Percentiles rank a stretch among this genome's conserved stretches.
Conservation (phyloP, 2,329 filamentous ascomycete genomes). For the Coniella vitis region DNA sequence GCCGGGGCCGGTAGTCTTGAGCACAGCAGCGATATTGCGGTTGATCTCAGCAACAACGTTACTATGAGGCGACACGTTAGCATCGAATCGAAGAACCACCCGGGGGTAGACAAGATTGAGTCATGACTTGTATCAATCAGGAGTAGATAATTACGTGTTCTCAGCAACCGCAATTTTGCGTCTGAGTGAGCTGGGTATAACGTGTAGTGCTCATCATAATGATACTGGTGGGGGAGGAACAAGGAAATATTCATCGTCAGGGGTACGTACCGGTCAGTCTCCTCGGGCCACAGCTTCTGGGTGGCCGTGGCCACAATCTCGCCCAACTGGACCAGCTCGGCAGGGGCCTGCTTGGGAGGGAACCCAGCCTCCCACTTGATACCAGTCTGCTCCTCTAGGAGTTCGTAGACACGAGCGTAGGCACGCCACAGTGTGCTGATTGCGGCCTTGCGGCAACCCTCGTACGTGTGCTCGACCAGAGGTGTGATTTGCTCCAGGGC, state of each 20-base stretch:
- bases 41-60: conserved; percentile 91
- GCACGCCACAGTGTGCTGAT: conserved; percentile 89
- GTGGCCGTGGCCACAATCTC: conserved; percentile 81
- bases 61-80: conserved; percentile 48
- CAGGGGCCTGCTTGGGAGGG: conserved; percentile 73
- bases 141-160: conserved; percentile 63
- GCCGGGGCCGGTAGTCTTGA: conserved; percentile 85
- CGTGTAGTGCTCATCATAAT: conserved; percentile 79
- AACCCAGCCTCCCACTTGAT: conserved; percentile 87
- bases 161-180: conserved; percentile 82
- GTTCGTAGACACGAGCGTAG: conserved; percentile 83
- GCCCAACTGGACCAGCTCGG: conserved; percentile 72
- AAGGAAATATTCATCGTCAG: neutral
- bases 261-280: conserved; percentile 80
- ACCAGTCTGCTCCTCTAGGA: conserved; percentile 71
- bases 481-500: conserved; percentile 75
- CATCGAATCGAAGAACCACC: conserved; percentile 17
- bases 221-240: neutral
- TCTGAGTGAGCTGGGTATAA: conserved; percentile 99
- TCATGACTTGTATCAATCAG: conserved; percentile 28
- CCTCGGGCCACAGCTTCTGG: conserved; percentile 78
- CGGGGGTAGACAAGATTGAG: conserved; percentile 19
- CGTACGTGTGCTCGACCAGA: conserved; percentile 81
- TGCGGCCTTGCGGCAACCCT: conserved; percentile 87
- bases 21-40: conserved; percentile 80